Evolutionary conservation across 2,329 filamentous ascomycete genomes (phyloP), one percentile per base, ranked within the genome.

Genomic region (Metarhizium robertsii): DNA sequence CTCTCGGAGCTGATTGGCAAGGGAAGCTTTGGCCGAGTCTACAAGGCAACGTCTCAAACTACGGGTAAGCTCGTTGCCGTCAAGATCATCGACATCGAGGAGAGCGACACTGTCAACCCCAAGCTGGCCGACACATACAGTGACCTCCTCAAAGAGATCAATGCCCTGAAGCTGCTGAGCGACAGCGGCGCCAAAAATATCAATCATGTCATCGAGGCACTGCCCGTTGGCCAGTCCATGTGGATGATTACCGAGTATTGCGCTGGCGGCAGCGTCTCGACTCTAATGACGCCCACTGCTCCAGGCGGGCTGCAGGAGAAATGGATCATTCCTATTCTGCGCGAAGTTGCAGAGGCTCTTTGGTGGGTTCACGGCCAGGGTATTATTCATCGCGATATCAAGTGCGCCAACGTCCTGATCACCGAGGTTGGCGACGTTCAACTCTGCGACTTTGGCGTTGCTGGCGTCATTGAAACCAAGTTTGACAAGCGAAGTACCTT

Each of bases 211-310:
- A 85, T 92, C 62, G 88, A 92, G 61, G 88, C 88, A 4, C 78
- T 92, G 20, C 84, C 87, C 8, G 83, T 92, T 42, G 87, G 87
- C 46, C 85, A 87, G 62, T 83, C 89, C 58, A 85, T 95, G 73
- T 95, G 90, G 90, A 89, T 94, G 75, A 83, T 94, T 55, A 92
- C 87, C 57, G 88, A 94, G 71, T 91, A 92, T 69, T 92, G 89
- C 63, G 88, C 87, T 6, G 90, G 90, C 59, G 90, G 90, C 51
- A 94, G 89, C 67, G 86, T 95, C 67, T 86, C 81, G 61, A 92
- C 79, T 58, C 79, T 81, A 57, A 85, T 86, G 83, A 82, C 80
- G 66, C 83, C 85, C n/a, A 86, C 81, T 1, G 75, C 78, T 3
- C 82, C 83, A 0, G 80, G 80, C 1, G 84, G 84, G 2, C 70